Base-by-base conservation (phyloP, 306 rosid genomes). In the Quercus wislizeni region DNA sequence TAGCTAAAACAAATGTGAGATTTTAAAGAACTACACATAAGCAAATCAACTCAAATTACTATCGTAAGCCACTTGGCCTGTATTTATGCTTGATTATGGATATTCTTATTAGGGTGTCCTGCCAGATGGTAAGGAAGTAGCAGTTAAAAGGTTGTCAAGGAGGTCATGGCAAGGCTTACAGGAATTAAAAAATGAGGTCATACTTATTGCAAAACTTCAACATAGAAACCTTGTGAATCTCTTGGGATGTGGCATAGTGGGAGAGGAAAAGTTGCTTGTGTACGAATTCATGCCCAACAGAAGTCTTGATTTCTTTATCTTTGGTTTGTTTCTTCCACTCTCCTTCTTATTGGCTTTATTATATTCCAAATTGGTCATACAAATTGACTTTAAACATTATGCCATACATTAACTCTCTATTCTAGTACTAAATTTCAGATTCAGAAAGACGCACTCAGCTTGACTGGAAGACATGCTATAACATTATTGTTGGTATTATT, bases 191-290 rank as follows among this genome's bases (percentile, higher is more conserved):
- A 86, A 86, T 30, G 85, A 86, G 70, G 80, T 86, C 28, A 41
- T 71, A 51, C 68, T 81, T n/a, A 70, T 84, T 11, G 78, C 77
- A 4, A 84, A 79, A 52, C 90, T 87, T 67, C 90, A 86, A 25
- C 90, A 81, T 2, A 75, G 82, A 35, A 86, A 83, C 73, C 84
- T 86, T 11, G 84, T 84, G 15, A 77, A 83, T 74, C 87, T 87
- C 54, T 21, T 87, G 21, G 90, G 86, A 13, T 87, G 79, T 28
- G 25, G 80, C 56, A 23, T 78, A 33, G 83, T 78, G 20, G 79
- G 55, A 79, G 79, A 78, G 12, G 88, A 85, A 67, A 85, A 76
- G 56, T 30, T 81, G 30, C 78, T 78, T 8, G 65, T 87, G 4
- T 87, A 83, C 9, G 90, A 87, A 73, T 83, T 64, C 63, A 77